Evolutionary conservation across 2,329 filamentous ascomycete species (phyloP), one percentile per base, ranked within the genome.

Genomic region (Alternaria gansuensis): DNA sequence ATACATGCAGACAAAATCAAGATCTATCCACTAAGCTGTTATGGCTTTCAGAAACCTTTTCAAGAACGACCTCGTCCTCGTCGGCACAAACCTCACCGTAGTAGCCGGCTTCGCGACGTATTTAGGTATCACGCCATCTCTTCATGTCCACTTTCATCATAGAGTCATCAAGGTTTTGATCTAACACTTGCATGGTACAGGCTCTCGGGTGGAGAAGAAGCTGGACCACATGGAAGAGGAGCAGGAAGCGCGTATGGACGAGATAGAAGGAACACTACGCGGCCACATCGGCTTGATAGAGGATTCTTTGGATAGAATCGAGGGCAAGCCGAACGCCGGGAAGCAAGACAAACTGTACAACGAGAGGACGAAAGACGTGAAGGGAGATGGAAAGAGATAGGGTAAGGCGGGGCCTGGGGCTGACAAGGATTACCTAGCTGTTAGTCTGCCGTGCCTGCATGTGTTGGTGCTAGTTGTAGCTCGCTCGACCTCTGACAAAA

Each of bases 251-350:
- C 75, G 80, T 11, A 72, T 81, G 65, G 80, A 82, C 51, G 80
- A 82, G 60, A 71, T 82, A 13, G 81, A 82, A 60, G 80, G 80
- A 10, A 82, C 80, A 6, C 60, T 82, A 29, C 60, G 80, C 57
- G 80, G 80, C 0, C 80, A 82, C 45, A 81, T 82, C 57, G 81
- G 80, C 0, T 44, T 81, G 34, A 82, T 82, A 29, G 80, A 82
- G 59, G 80, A 82, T 41, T 71, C 77, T 7, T 59, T 82, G 33
- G 79, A 82, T 58, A 67, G 80, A 5, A 60, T 82, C 13, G 81
- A 82, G 57, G 76, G 76, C 13, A 78, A 78, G 62, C 64, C 56
- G 3, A 72, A 74, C 50, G 67, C 67, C 49, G 66, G 72, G 49
- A 75, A 73, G 57, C 67, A 77, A 21, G 65, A 75, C 64, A 79